phyloP scores from a whole-genome alignment of 257 asterid species.

The Jasminum sambac region DNA sequence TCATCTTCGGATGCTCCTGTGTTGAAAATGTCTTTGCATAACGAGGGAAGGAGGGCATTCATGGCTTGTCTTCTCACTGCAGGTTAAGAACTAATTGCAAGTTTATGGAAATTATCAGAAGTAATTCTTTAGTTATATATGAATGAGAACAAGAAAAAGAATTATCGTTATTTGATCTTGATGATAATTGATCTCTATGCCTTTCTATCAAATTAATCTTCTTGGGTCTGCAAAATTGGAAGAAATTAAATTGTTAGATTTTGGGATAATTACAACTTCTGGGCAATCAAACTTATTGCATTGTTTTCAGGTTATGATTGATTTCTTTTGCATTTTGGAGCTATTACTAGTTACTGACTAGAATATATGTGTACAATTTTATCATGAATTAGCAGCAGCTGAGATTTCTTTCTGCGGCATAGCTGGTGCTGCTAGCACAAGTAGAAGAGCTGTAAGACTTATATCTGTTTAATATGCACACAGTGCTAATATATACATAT shows the following conservation, averaged over 20 bases:
- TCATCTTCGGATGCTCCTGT: slow-evolving; percentile 37
- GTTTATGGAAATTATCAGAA: too few species aligned
- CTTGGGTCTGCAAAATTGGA: neutral
- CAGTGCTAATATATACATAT: neutral
- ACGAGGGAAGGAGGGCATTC: slow-evolving; percentile 70
- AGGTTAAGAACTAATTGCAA: slow-evolving; percentile 33
- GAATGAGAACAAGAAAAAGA: too few species aligned
- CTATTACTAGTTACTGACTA: slow-evolving; percentile 18
- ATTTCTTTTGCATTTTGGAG: neutral
- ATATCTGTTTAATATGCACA: neutral
- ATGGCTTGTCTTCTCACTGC: slow-evolving; percentile 69
- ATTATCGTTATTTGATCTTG: neutral
- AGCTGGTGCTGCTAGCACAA: slow-evolving; percentile 85
- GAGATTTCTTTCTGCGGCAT: slow-evolving; percentile 56
- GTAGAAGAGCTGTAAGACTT: slow-evolving; percentile 89
- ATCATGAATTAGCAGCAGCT: slow-evolving; percentile 66
- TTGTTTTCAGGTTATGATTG: neutral
- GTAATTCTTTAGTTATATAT: too few species aligned
- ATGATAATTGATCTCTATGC: neutral
- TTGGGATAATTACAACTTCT: neutral
- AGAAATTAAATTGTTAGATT: neutral
- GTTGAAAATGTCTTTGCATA: slow-evolving; percentile 20
- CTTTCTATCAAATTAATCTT: neutral
- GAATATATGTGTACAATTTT: slow-evolving; percentile 28
- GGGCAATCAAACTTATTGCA: too few species aligned